These are phyloP conservation scores for Trametes coccinea DNA, from an alignment of 768 basidiomycete genomes.

Conservation along the genomic window DNA sequence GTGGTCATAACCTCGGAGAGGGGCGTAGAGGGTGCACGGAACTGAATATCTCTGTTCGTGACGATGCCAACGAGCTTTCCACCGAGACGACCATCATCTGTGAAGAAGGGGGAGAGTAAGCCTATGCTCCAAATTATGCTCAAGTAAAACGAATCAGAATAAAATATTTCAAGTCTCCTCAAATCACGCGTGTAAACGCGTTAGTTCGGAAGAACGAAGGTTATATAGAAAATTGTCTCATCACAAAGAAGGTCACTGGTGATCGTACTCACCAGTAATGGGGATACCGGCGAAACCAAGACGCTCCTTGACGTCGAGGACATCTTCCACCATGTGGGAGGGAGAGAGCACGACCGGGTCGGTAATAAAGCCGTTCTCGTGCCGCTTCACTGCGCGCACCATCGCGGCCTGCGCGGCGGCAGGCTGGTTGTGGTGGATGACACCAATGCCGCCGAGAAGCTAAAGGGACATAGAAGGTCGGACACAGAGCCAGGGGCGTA, in stretches of 20 bases:
- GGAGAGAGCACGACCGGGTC: constrained; percentile 91
- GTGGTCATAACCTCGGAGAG: constrained; percentile 90
- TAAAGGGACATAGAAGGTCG: constrained; percentile 38
- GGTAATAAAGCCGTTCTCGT: constrained; percentile 98
- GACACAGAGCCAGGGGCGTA: constrained; percentile 16
- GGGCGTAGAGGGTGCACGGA: constrained; percentile 65
- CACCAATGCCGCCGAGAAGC: constrained; percentile 94
- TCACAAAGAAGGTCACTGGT: constrained; percentile 3
- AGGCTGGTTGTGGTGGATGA: constrained; percentile 95
- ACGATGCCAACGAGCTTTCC: constrained; percentile 96
- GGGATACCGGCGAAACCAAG: constrained; percentile 97
- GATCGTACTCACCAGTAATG: constrained; percentile 78
- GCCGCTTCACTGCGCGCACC: constrained; percentile 97
- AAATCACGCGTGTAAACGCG: constrained; percentile 71
- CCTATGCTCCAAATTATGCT: neutral
- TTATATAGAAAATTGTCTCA: constrained; percentile 41
- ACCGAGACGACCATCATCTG: constrained; percentile 84
- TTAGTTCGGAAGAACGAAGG: constrained; percentile 90
- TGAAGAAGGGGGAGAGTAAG: constrained; percentile 11
- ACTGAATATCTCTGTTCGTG: constrained; percentile 94
- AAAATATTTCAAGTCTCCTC: constrained; percentile 50
- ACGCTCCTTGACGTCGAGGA: constrained; percentile 87
- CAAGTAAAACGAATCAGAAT: constrained; percentile 37
- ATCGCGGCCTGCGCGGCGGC: constrained; percentile 88
- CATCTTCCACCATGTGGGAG: constrained; percentile 76